phyloP scores from a whole-genome alignment of 1,139 yeast species.

The Scheffersomyces parashehatae region DNA sequence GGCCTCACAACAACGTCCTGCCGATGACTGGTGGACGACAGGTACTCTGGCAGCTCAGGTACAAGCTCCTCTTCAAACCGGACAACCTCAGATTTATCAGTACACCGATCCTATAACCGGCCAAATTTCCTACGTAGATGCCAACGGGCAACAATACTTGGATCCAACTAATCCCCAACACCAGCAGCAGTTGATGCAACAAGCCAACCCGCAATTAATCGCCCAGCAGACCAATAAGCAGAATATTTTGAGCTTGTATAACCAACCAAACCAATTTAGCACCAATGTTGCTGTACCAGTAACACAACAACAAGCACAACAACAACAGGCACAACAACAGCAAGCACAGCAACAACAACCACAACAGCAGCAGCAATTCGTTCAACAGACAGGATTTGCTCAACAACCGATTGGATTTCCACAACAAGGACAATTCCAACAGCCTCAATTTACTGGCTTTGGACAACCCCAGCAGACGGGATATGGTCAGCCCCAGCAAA shows the following conservation, averaged over 20 bases:
- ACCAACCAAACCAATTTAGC: slow-evolving; percentile 32
- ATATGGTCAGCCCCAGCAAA: background rate
- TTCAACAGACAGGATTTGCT: slow-evolving; percentile 7
- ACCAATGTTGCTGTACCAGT: slow-evolving; percentile 28
- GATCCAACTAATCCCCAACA: slow-evolving; percentile 57
- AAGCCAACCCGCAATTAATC: slow-evolving; percentile 40
- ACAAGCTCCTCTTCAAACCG: slow-evolving; percentile 8
- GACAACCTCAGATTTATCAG: slow-evolving; percentile 51
- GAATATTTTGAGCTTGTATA: slow-evolving; percentile 42
- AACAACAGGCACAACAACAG: slow-evolving; percentile 16
- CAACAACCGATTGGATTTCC: slow-evolving; percentile 9
- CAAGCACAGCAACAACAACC: slow-evolving; percentile 15
- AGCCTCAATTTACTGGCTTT: slow-evolving; percentile 17
- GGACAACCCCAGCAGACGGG: slow-evolving; percentile 4
- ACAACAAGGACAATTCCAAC: slow-evolving; percentile 7
- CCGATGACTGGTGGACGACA: slow-evolving; percentile 15
- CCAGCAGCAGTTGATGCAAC: slow-evolving; percentile 50
- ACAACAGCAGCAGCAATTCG: slow-evolving; percentile 19
- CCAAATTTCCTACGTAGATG: slow-evolving; percentile 57
- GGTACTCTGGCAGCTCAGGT: slow-evolving; percentile 5
- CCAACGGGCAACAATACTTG: slow-evolving; percentile 59
- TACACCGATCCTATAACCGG: slow-evolving; percentile 67
- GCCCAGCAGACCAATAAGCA: slow-evolving; percentile 49
- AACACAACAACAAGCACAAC: slow-evolving; percentile 11
- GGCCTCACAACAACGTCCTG: slow-evolving; percentile 12